Conservation (phyloP, 2,329 filamentous ascomycete genomes). For the Alternaria burnsii region DNA sequence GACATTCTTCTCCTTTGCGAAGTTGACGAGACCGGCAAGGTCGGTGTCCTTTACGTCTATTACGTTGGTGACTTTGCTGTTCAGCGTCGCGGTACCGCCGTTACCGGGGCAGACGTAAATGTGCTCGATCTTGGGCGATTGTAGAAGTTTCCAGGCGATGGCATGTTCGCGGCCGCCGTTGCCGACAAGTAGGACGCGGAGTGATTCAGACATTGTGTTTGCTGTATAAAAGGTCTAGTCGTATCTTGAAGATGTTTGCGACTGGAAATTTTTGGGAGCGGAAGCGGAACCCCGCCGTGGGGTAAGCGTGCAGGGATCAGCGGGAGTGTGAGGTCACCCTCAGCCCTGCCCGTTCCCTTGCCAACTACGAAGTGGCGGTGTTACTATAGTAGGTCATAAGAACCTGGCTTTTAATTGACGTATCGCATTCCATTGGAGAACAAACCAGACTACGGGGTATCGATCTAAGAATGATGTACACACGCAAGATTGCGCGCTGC, state of each 20-base stretch:
- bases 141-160: conserved; percentile 89
- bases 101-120: conserved; percentile 80
- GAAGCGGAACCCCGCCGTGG: conserved; percentile 26
- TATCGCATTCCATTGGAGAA: not conserved
- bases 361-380: not conserved
- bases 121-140: conserved; percentile 79
- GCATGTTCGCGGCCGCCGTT: conserved; percentile 96
- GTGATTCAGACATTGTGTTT: conserved; percentile 36
- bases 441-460: conserved; percentile 4
- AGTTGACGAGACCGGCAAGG: conserved; percentile 77
- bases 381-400: not conserved
- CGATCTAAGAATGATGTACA: not conserved
- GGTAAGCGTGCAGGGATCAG: conserved; percentile 26
- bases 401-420: not conserved
- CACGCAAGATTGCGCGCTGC: not conserved
- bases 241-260: conserved; percentile 5
- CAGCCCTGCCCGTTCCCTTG: conserved; percentile 23
- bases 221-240: conserved; percentile 1
- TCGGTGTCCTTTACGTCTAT: conserved; percentile 74
- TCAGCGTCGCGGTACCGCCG: conserved; percentile 72
- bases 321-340: conserved; percentile 20
- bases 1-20: conserved; percentile 76
- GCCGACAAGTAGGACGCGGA: conserved; percentile 78
- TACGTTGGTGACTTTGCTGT: conserved; percentile 69
- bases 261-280: conserved; percentile 29